Conservation (phyloP, 2,329 filamentous ascomycete genomes). For the Botrytis medusae region DNA sequence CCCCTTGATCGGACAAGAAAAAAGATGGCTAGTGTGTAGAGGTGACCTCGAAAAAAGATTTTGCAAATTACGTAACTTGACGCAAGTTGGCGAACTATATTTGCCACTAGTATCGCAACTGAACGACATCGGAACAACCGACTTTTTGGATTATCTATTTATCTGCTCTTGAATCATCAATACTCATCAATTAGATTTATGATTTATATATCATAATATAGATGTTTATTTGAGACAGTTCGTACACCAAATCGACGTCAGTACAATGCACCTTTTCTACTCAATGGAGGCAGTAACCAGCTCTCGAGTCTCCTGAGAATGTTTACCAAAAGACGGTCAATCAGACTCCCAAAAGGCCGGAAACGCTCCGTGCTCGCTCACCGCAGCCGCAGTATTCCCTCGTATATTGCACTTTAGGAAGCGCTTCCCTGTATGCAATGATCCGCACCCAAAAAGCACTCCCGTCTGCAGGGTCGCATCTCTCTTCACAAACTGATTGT, state of each 20-base stretch:
- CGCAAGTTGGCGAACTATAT: background rate
- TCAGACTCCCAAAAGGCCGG: background rate
- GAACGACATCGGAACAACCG: background rate
- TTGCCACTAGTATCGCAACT: constrained; percentile 1
- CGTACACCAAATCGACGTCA: background rate
- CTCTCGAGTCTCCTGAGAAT: background rate
- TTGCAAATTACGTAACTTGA: constrained; percentile 19
- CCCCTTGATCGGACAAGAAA: constrained; percentile 2
- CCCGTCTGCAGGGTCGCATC: background rate
- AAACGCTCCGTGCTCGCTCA: background rate
- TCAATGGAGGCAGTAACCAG: background rate
- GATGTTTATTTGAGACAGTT: background rate
- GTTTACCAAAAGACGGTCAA: background rate
- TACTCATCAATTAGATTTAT: background rate
- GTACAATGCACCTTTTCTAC: background rate
- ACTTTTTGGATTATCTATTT: background rate
- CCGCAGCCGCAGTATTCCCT: background rate
- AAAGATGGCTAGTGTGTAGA: background rate
- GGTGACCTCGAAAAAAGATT: constrained; percentile 8
- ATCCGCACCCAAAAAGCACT: background rate
- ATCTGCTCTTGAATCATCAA: background rate
- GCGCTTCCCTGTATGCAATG: constrained; percentile 5
- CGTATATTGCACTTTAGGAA: background rate
- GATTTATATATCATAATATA: background rate
- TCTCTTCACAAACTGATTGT: background rate